phyloP scores from a whole-genome alignment of 2,329 filamentous ascomycete species.

The Scytalidium lignicola region DNA sequence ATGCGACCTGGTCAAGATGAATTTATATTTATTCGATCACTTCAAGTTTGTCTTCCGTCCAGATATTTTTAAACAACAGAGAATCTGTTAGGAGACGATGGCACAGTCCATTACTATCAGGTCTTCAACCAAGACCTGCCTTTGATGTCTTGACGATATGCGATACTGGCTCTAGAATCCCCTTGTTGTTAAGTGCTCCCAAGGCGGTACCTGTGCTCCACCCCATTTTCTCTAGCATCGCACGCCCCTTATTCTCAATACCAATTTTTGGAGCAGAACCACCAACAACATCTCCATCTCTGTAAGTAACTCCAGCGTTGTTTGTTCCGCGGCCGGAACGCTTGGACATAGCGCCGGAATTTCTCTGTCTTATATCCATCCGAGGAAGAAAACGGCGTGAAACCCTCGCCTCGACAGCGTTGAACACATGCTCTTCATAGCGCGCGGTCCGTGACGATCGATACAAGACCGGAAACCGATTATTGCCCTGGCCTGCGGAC shows the following conservation, averaged over 20 bases:
- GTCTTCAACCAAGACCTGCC: conserved; percentile 63
- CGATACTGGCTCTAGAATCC: conserved; percentile 78
- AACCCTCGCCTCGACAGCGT: conserved; percentile 40
- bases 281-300: conserved; percentile 85
- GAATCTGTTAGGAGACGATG: too few species aligned
- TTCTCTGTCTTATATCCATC: conserved; percentile 35
- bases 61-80: too few species aligned
- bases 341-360: conserved; percentile 19
- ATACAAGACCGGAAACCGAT: conserved; percentile 71
- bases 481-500: conserved; percentile 68
- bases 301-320: conserved; percentile 51
- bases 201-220: conserved; percentile 85
- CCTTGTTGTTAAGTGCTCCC: conserved; percentile 77
- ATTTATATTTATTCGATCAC: too few species aligned
- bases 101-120: not conserved
- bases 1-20: too few species aligned
- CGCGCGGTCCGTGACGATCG: conserved; percentile 63
- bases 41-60: too few species aligned
- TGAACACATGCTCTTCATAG: conserved; percentile 54
- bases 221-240: conserved; percentile 95
- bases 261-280: conserved; percentile 80
- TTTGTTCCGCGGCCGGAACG: conserved; percentile 30
- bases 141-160: conserved; percentile 85
- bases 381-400: conserved; percentile 52
- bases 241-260: conserved; percentile 73